Evolutionary conservation across 352 stramenopile species (phyloP).

Genomic region (Pythium sukuiense): DNA sequence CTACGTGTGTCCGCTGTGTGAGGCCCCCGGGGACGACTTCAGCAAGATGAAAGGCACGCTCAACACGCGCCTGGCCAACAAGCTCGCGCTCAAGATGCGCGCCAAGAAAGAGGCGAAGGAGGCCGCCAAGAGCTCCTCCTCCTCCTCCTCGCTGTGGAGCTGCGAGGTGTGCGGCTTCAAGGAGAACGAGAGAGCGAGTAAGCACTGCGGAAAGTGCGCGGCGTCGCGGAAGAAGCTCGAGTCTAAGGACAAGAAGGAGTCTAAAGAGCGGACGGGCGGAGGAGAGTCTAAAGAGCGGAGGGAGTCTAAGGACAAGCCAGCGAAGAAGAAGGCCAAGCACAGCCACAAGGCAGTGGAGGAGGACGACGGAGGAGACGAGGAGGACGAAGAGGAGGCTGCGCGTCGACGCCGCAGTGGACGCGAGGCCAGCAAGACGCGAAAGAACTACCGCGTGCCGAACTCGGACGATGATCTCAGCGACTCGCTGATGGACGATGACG

Average conservation of each 20-base stretch:
- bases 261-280: constrained; percentile 7
- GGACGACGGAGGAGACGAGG: constrained; percentile 5
- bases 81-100: constrained; percentile 47
- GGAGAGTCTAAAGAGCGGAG: constrained; percentile 5
- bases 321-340: constrained; percentile 5
- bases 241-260: constrained; percentile 11
- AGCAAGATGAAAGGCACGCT: constrained; percentile 49
- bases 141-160: constrained; percentile 30
- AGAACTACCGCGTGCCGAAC: constrained; percentile 78
- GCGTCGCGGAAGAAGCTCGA: constrained; percentile 19
- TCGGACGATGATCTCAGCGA: constrained; percentile 78
- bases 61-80: constrained; percentile 80
- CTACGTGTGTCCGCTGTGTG: constrained; percentile 86
- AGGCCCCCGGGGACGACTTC: constrained; percentile 70
- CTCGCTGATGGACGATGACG: constrained; percentile 39
- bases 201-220: constrained; percentile 34
- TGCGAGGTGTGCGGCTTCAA: constrained; percentile 44
- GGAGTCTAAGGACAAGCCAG: constrained; percentile 9
- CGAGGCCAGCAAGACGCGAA: constrained; percentile 62
- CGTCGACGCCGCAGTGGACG: constrained; percentile 62
- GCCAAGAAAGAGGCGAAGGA: constrained; percentile 36
- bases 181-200: constrained; percentile 44
- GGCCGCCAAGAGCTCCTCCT: background rate
- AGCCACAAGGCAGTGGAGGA: constrained; percentile 3
- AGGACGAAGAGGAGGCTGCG: constrained; percentile 32